Percentiles rank a stretch among this genome's conserved stretches.
Evolutionary conservation across 768 basidiomycete species (phyloP).

Genomic region (Calvatia gigantea): DNA sequence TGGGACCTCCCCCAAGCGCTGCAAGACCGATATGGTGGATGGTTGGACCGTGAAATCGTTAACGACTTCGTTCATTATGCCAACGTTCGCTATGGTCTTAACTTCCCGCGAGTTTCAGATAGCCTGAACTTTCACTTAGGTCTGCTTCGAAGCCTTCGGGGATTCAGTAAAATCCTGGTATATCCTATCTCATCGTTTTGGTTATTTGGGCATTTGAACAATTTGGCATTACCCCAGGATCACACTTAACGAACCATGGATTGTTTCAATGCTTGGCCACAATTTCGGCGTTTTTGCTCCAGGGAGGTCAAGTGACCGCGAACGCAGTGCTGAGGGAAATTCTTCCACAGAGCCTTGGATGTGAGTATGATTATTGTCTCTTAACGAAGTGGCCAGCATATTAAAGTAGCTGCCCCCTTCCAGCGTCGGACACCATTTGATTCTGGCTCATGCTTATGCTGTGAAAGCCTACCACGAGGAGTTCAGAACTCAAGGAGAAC

Average conservation of each 20-base stretch:
- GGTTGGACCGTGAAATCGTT: conserved; percentile 65
- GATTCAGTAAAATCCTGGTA: conserved; percentile 74
- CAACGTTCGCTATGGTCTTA: conserved; percentile 30
- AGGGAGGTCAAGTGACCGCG: conserved; percentile 62
- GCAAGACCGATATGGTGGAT: conserved; percentile 71
- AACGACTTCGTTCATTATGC: conserved; percentile 64
- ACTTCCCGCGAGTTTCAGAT: background rate
- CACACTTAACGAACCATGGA: conserved; percentile 76
- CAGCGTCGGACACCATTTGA: conserved; percentile 65
- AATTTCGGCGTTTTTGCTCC: conserved; percentile 65
- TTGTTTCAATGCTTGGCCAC: conserved; percentile 60
- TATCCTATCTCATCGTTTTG: background rate
- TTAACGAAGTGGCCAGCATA: conserved; percentile 2
- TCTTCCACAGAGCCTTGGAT: conserved; percentile 62
- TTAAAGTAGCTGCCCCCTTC: background rate
- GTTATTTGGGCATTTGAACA: background rate
- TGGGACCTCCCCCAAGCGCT: conserved; percentile 78
- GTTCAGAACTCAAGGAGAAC: conserved; percentile 52
- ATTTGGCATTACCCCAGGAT: conserved; percentile 35
- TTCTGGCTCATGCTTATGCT: conserved; percentile 67
- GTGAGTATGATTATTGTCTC: conserved; percentile 32
- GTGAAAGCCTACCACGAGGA: conserved; percentile 60
- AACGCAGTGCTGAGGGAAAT: conserved; percentile 52
- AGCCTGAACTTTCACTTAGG: conserved; percentile 23
- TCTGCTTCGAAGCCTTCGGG: conserved; percentile 69